A percentile compares a stretch with the other conserved stretches of the same genome.
Evolutionary conservation across 169 alveolate genomes (phyloP).

Genomic region (Cryptosporidium viatorum): DNA sequence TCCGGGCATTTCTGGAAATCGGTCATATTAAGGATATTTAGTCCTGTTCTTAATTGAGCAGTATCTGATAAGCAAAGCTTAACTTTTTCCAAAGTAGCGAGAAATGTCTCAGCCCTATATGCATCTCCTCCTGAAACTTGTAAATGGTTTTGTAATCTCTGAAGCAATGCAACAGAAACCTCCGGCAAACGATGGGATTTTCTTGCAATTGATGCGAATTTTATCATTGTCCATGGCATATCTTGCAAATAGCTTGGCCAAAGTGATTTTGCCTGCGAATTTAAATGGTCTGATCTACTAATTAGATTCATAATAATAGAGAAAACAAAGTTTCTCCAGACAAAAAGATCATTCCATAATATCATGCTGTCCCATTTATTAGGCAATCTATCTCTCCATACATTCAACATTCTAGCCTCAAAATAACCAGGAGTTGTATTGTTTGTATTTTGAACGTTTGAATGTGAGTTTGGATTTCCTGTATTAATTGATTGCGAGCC

Average conservation of each 20-base stretch:
- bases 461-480: background rate
- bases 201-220: conserved; percentile 82
- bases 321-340: conserved; percentile 81
- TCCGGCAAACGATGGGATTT: conserved; percentile 81
- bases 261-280: conserved; percentile 62
- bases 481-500: background rate
- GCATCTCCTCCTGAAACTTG: conserved; percentile 74
- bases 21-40: conserved; percentile 71
- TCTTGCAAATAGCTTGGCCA: conserved; percentile 81
- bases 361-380: conserved; percentile 78
- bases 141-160: conserved; percentile 80
- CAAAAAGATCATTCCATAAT: conserved; percentile 79
- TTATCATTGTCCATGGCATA: conserved; percentile 82
- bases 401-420: conserved; percentile 74
- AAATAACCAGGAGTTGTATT: conserved; percentile 64
- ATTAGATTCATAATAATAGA: conserved; percentile 73
- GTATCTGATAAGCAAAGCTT: conserved; percentile 64
- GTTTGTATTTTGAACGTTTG: conserved; percentile 6
- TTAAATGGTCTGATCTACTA: conserved; percentile 55
- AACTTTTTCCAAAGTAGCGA: conserved; percentile 68
- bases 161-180: conserved; percentile 79
- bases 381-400: conserved; percentile 82
- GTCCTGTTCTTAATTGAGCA: conserved; percentile 60
- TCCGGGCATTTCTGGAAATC: conserved; percentile 71
- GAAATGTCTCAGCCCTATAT: conserved; percentile 70